Evolutionary conservation across 805 yeast species (phyloP).

Genomic region (Torulaspora franciscae): DNA sequence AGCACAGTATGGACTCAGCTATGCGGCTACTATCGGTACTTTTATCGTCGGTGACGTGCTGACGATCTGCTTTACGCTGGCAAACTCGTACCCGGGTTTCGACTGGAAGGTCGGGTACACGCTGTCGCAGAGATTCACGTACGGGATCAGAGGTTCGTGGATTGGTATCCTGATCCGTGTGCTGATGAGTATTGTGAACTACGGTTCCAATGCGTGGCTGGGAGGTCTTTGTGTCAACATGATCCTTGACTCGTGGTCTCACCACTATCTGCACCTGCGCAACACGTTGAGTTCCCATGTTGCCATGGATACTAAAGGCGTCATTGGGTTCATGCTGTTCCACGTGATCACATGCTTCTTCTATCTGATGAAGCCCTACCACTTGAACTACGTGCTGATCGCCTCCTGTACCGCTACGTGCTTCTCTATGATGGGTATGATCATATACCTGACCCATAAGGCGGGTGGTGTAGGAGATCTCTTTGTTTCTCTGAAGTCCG

Average conservation of each 20-base stretch:
- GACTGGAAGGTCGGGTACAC: slow-evolving; percentile 49
- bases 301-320: slow-evolving; percentile 36
- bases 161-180: slow-evolving; percentile 42
- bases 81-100: slow-evolving; percentile 46
- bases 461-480: slow-evolving; percentile 37
- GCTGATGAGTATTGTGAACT: slow-evolving; percentile 45
- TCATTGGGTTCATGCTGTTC: slow-evolving; percentile 40
- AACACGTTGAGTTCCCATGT: slow-evolving; percentile 34
- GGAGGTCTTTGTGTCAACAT: slow-evolving; percentile 41
- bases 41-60: slow-evolving; percentile 45
- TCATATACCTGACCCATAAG: slow-evolving; percentile 33
- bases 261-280: slow-evolving; percentile 34
- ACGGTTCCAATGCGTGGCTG: slow-evolving; percentile 44
- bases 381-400: slow-evolving; percentile 37
- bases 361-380: slow-evolving; percentile 43
- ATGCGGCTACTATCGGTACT: slow-evolving; percentile 44
- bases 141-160: slow-evolving; percentile 44
- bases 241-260: slow-evolving; percentile 41
- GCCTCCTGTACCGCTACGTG: slow-evolving; percentile 37
- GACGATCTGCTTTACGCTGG: slow-evolving; percentile 41
- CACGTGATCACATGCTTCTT: slow-evolving; percentile 42
- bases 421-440: slow-evolving; percentile 41
- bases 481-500: slow-evolving; percentile 29
- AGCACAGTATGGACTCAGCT: slow-evolving; percentile 42
- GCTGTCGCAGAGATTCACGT: slow-evolving; percentile 42